A percentile compares a stretch with the other conserved stretches of the same genome.
These are phyloP conservation scores for Aphanomyces euteiches DNA, from an alignment of 352 stramenopile genomes.

Conservation along the genomic window DNA sequence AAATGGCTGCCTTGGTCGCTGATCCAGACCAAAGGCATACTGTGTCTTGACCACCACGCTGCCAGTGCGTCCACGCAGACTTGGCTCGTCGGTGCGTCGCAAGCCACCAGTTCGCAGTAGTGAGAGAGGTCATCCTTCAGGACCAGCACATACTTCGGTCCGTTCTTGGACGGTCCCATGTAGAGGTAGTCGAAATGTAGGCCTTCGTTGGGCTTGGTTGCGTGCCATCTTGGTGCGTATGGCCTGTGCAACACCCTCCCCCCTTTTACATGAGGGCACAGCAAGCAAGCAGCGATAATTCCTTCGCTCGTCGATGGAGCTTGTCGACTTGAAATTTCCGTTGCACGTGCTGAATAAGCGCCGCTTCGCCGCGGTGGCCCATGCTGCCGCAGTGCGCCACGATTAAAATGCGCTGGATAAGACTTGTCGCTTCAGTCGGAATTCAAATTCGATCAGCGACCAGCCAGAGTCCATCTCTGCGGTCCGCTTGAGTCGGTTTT, in stretches of 20 bases:
- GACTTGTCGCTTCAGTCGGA: neutral
- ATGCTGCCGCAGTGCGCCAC: neutral
- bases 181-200: slow-evolving; percentile 5
- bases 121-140: neutral
- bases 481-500: neutral
- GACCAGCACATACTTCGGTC: neutral
- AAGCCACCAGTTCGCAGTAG: neutral
- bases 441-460: neutral
- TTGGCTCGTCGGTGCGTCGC: slow-evolving; percentile 1
- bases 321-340: neutral
- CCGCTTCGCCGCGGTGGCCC: neutral
- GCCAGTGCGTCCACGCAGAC: neutral
- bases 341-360: neutral
- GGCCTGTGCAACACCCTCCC: neutral
- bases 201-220: neutral
- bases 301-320: neutral
- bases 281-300: neutral
- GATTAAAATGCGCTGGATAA: neutral
- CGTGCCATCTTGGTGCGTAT: neutral
- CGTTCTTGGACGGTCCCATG: neutral
- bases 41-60: neutral
- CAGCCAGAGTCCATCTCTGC: neutral
- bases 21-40: neutral
- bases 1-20: no score
- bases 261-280: neutral